Conservation (phyloP, 352 stramenopile genomes). For the Phytophthora niederhauseri region DNA sequence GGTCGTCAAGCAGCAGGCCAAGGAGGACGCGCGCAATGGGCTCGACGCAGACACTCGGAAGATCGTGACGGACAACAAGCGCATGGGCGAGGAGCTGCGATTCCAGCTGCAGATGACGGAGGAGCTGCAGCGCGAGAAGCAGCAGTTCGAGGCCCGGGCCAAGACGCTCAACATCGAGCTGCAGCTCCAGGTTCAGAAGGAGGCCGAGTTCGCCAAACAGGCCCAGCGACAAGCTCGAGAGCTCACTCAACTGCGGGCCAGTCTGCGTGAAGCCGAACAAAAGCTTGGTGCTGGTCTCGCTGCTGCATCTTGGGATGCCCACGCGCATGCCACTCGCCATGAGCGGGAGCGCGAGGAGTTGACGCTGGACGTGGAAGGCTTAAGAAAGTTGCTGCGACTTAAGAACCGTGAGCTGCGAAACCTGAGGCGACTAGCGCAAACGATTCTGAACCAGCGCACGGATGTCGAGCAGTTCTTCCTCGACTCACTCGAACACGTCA, state of each 20-base stretch:
- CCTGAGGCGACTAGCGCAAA: constrained; percentile 88
- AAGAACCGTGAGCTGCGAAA: constrained; percentile 95
- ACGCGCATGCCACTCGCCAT: constrained; percentile 48
- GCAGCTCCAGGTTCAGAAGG: constrained; percentile 82
- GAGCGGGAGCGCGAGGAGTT: constrained; percentile 84
- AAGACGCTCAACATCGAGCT: constrained; percentile 77
- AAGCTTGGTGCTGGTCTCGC: constrained; percentile 70
- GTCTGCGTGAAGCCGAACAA: constrained; percentile 79
- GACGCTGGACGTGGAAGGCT: constrained; percentile 82
- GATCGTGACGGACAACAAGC: constrained; percentile 92
- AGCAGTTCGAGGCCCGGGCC: constrained; percentile 60
- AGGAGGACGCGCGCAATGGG: constrained; percentile 89
- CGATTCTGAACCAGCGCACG: constrained; percentile 91
- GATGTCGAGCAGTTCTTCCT: constrained; percentile 94
- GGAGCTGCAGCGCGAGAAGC: constrained; percentile 88
- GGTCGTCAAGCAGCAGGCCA: constrained; percentile 87
- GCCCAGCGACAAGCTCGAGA: constrained; percentile 78
- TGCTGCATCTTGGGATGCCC: constrained; percentile 72
- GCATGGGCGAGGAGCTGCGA: constrained; percentile 93
- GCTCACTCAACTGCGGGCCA: constrained; percentile 70
- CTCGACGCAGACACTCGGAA: constrained; percentile 92
- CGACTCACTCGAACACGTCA: constrained; percentile 91
- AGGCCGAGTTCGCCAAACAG: constrained; percentile 87
- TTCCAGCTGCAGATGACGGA: constrained; percentile 92
- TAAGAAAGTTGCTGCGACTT: constrained; percentile 85